Conservation (phyloP, 768 basidiomycete species). For the Pleurotus pulmonarius region DNA sequence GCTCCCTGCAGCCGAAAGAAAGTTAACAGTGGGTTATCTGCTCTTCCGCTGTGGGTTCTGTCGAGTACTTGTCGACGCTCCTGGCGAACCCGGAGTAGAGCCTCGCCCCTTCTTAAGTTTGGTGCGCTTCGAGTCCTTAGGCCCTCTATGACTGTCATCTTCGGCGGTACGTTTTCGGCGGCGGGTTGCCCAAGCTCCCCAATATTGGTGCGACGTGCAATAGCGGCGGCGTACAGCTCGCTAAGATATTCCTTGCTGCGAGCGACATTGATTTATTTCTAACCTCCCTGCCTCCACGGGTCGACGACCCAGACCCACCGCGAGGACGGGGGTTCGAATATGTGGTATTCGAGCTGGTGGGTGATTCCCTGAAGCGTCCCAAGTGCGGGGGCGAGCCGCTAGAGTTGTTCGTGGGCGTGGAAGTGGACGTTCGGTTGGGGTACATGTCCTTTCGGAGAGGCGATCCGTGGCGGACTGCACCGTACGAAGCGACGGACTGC, state of each 20-base stretch:
- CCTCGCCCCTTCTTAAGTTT: no score
- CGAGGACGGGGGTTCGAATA: neutral
- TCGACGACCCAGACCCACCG: neutral
- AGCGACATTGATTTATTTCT: neutral
- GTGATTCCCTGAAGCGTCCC: neutral
- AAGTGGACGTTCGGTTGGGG: neutral
- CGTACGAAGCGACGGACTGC: neutral
- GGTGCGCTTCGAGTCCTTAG: no score
- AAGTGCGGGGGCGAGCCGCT: neutral
- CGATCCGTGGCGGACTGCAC: neutral
- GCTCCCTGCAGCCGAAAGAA: no score
- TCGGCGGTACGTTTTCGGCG: no score
- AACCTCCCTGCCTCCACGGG: neutral
- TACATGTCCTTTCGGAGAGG: neutral
- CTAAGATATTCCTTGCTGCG: conserved; percentile 33
- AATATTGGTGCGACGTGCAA: conserved; percentile 59
- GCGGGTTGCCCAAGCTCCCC: conserved; percentile 51
- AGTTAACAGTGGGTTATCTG: no score
- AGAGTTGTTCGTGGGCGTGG: neutral
- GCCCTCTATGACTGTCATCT: no score
- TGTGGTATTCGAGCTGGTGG: conserved; percentile 1
- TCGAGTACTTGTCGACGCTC: no score
- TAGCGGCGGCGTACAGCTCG: conserved; percentile 63
- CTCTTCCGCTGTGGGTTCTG: no score
- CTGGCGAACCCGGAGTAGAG: no score